These are phyloP conservation scores for Kluyveromyces nonfermentans DNA, from an alignment of 805 yeast genomes.

Conservation along the genomic window DNA sequence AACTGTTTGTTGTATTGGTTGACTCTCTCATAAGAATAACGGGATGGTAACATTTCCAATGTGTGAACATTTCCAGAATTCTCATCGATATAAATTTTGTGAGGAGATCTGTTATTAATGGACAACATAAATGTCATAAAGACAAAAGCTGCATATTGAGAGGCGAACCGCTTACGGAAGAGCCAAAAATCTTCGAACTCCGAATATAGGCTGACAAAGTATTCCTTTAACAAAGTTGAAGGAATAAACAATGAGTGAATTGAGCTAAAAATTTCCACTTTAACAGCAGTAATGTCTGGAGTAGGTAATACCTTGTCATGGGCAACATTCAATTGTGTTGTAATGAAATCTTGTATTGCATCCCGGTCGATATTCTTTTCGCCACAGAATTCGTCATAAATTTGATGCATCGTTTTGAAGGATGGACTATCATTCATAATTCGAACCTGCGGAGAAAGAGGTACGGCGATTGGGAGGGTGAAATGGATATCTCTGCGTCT, in stretches of 20 bases:
- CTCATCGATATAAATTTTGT: conserved; percentile 75
- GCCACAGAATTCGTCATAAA: conserved; percentile 83
- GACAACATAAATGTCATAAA: conserved; percentile 93
- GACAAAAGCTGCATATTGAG: conserved; percentile 88
- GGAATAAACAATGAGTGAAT: conserved; percentile 86
- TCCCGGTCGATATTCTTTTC: conserved; percentile 67
- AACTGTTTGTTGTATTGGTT: conserved; percentile 31
- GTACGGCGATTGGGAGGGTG: conserved; percentile 85
- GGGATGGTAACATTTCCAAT: conserved; percentile 89
- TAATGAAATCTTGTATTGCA: conserved; percentile 79
- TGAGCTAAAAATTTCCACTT: conserved; percentile 85
- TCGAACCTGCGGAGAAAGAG: conserved; percentile 89
- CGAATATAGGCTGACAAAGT: conserved; percentile 59
- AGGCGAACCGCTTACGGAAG: conserved; percentile 88
- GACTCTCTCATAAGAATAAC: conserved; percentile 43
- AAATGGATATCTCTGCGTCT: conserved; percentile 78
- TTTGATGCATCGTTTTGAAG: conserved; percentile 61
- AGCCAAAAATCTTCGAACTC: conserved; percentile 94
- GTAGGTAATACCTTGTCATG: conserved; percentile 89
- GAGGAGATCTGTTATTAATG: conserved; percentile 87
- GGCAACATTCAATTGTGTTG: conserved; percentile 82
- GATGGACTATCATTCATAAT: conserved; percentile 77
- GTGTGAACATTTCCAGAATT: conserved; percentile 88
- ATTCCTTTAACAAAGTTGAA: conserved; percentile 67
- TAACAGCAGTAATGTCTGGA: conserved; percentile 81